Evolutionary conservation across 352 stramenopile genomes (phyloP), one percentile per base, ranked within the genome.

Genomic region (Peronospora farinosa): DNA sequence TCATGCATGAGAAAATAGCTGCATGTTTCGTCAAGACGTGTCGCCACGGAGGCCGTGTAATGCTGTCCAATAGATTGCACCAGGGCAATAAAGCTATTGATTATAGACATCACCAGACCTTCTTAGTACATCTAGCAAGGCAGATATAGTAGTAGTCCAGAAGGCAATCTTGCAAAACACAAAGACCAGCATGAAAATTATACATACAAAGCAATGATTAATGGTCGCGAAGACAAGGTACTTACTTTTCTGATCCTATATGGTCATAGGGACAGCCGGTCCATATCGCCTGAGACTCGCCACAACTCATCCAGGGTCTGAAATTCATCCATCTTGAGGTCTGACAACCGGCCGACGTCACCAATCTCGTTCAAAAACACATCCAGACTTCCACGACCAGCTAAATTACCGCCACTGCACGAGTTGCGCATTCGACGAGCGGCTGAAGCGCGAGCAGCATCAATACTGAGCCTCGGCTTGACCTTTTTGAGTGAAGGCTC

Each of bases 301-400:
- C 80, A 91, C 40, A 91, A 65, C 57, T 87, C 78, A 21, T 88
- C 77, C 37, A 91, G 69, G 42, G 72, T 84, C 57, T 88, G 77
- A 52, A 91, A 88, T 44, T 88, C 80, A 49, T 88, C 78, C 77
- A 91, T 86, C 63, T 88, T 91, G 45, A 91, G 72, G 62, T 91
- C 80, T 30, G 80, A 91, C 41, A 91, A 74, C 25, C 80, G 77
- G 2, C 75, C 75, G 15, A 91, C 73, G 46, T 91, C 80, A 11
- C 78, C 77, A 51, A 86, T 87, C 56, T 86, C 75, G 51, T 86
- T 86, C 48, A 91, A 60, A 52, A 91, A 91, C 40, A 85, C 75
- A 28, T 89, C 75, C 15, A 89, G 55, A 44, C 71, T 86, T 35
- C 68, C 73, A 5, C 75, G 78, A 21, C 73, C 73, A 16, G 74